Percentiles rank a stretch among this genome's conserved stretches.
These are phyloP conservation scores for Trichoderma citrinoviride DNA, from an alignment of 2,329 filamentous ascomycete species.

Conservation along the genomic window DNA sequence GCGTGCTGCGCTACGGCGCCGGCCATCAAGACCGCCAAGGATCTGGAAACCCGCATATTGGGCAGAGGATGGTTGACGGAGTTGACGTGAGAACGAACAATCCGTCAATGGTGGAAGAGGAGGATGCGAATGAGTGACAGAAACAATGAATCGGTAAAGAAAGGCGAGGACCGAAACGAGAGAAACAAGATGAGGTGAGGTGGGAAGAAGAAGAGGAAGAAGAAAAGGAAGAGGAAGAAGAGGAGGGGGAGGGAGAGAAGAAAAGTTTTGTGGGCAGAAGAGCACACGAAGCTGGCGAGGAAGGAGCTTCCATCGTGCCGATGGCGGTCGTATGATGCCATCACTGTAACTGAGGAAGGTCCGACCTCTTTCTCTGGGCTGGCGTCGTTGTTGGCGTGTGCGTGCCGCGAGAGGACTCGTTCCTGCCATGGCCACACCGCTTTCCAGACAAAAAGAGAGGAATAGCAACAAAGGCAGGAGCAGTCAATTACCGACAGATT, in stretches of 20 bases:
- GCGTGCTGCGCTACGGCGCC: slow-evolving; percentile 35
- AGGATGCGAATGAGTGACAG: neutral
- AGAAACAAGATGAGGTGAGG: neutral
- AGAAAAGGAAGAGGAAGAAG: slow-evolving; percentile 11
- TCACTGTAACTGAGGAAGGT: neutral
- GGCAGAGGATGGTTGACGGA: slow-evolving; percentile 19
- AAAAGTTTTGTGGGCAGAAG: slow-evolving; percentile 5
- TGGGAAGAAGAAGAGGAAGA: slow-evolving; percentile 21
- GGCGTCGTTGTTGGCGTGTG: neutral
- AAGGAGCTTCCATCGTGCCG: neutral
- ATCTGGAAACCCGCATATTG: slow-evolving; percentile 41
- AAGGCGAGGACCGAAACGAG: slow-evolving; percentile 20
- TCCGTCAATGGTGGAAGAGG: neutral
- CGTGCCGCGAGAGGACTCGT: neutral
- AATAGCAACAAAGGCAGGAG: neutral
- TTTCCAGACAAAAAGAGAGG: neutral
- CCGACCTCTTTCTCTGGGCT: neutral
- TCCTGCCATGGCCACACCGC: neutral
- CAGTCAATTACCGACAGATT: neutral
- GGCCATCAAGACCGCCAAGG: slow-evolving; percentile 38
- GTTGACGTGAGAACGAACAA: slow-evolving; percentile 11
- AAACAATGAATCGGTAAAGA: slow-evolving; percentile 22
- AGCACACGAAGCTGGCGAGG: neutral
- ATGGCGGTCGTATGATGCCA: neutral
- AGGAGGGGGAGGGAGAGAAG: slow-evolving; percentile 13